phyloP scores from a whole-genome alignment of 495 filamentous ascomycete species.

The Talaromyces thailandensis region DNA sequence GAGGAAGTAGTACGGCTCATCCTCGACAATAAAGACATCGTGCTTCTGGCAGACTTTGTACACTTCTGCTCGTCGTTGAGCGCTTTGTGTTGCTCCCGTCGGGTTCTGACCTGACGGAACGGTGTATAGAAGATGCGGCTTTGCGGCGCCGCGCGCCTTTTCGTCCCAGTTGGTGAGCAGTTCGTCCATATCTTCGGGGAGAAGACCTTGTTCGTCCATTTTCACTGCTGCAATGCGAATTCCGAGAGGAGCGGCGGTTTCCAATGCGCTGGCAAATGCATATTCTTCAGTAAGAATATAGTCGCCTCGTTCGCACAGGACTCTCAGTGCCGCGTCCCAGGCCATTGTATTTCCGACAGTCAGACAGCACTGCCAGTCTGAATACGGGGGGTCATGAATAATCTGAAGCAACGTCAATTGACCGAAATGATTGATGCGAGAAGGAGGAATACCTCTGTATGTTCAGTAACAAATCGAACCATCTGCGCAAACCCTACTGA shows the following conservation, averaged over 20 bases:
- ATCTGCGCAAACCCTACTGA: slow-evolving; percentile 78
- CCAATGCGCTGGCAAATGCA: slow-evolving; percentile 73
- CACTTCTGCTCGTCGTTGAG: slow-evolving; percentile 54
- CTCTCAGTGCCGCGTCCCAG: slow-evolving; percentile 66
- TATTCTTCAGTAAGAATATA: slow-evolving; percentile 76
- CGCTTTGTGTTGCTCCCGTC: slow-evolving; percentile 73
- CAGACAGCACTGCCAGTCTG: slow-evolving; percentile 72
- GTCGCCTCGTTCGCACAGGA: slow-evolving; percentile 67
- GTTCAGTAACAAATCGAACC: slow-evolving; percentile 82
- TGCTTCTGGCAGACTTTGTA: slow-evolving; percentile 74
- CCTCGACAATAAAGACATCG: slow-evolving; percentile 82
- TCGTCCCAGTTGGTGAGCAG: slow-evolving; percentile 62
- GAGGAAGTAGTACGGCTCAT: slow-evolving; percentile 98
- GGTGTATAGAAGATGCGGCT: slow-evolving; percentile 56
- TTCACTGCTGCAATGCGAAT: slow-evolving; percentile 59
- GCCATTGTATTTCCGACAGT: slow-evolving; percentile 71
- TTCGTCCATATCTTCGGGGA: slow-evolving; percentile 56
- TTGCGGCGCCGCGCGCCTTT: slow-evolving; percentile 43
- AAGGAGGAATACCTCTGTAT: slow-evolving; percentile 56
- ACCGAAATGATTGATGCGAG: not conserved
- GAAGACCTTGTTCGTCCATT: slow-evolving; percentile 71
- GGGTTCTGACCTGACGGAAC: slow-evolving; percentile 78
- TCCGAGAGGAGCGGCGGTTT: slow-evolving; percentile 72
- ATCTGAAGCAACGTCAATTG: slow-evolving; percentile 7
- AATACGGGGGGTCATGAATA: slow-evolving; percentile 59